Evolutionary conservation across 208 protist genomes (phyloP).

Genomic region (Acanthamoeba castellanii): DNA sequence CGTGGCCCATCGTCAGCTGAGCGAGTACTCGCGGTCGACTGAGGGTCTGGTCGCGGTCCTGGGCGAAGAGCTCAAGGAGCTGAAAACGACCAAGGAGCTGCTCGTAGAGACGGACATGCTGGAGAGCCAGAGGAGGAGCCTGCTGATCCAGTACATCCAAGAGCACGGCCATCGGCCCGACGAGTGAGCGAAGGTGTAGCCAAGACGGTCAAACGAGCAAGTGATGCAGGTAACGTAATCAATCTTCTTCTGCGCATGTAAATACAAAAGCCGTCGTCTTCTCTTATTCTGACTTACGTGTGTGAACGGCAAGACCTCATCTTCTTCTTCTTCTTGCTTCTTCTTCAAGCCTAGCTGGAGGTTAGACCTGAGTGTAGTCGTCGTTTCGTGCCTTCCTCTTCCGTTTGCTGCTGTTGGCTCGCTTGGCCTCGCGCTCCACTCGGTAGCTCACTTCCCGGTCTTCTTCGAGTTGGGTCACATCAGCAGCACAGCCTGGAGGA

Average conservation of each 20-base stretch:
- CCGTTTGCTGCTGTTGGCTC: neutral
- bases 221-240: neutral
- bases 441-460: neutral
- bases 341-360: neutral
- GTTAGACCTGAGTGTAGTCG: slow-evolving; percentile 3
- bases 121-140: neutral
- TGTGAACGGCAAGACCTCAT: neutral
- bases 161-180: neutral
- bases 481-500: neutral
- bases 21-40: neutral
- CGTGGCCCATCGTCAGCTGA: neutral
- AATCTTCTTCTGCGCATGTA: neutral
- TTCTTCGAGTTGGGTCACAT: neutral
- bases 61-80: neutral
- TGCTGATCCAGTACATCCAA: slow-evolving; percentile 29
- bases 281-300: too few relatives aligned
- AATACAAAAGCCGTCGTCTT: neutral
- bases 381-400: slow-evolving; percentile 18
- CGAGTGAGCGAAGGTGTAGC: neutral
- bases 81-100: slow-evolving; percentile 5
- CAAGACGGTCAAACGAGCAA: too few relatives aligned
- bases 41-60: slow-evolving; percentile 4
- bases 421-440: slow-evolving; percentile 38
- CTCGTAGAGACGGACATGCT: slow-evolving; percentile 2
- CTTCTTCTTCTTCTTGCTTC: neutral